These are phyloP conservation scores for Physcomitrellopsis africana DNA, from an alignment of 225 moss, liverwort and hornwort genomes.

Conservation along the genomic window DNA sequence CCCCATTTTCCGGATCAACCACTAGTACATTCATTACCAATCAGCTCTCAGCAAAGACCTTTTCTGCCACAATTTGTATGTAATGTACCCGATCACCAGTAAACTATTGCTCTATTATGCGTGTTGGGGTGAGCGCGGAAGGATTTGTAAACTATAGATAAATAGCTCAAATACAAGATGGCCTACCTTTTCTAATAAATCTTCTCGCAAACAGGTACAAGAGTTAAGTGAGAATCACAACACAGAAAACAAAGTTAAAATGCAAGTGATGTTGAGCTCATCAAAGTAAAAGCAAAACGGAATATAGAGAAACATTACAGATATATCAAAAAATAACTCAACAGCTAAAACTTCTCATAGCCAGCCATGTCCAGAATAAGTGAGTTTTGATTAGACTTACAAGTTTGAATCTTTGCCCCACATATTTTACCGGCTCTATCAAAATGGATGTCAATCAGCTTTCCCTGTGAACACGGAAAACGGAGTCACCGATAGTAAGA, in stretches of 20 bases:
- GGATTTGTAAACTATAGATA: background rate
- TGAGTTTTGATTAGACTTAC: conserved; percentile 53
- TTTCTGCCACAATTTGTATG: background rate
- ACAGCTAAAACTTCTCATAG: background rate
- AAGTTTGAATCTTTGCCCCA: conserved; percentile 98
- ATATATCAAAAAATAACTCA: background rate
- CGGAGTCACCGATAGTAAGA: conserved; percentile 5
- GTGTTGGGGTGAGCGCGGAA: background rate
- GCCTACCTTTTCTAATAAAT: conserved; percentile 90
- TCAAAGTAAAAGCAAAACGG: background rate
- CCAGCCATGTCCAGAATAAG: background rate
- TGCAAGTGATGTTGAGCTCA: conserved; percentile 17
- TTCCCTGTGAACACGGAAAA: conserved; percentile 60
- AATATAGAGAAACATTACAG: background rate
- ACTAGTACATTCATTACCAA: background rate
- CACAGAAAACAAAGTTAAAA: conserved; percentile 39
- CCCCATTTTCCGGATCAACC: no score
- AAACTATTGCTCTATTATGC: background rate
- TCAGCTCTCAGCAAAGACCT: background rate
- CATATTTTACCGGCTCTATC: conserved; percentile 88
- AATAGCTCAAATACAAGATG: conserved; percentile 2
- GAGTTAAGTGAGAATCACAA: conserved; percentile 26
- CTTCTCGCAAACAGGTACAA: conserved; percentile 43
- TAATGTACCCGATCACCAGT: no score
- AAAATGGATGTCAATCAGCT: conserved; percentile 98